Evolutionary conservation across 2,329 filamentous ascomycete genomes (phyloP), one percentile per base, ranked within the genome.

Genomic region (Mariannaea sp.): DNA sequence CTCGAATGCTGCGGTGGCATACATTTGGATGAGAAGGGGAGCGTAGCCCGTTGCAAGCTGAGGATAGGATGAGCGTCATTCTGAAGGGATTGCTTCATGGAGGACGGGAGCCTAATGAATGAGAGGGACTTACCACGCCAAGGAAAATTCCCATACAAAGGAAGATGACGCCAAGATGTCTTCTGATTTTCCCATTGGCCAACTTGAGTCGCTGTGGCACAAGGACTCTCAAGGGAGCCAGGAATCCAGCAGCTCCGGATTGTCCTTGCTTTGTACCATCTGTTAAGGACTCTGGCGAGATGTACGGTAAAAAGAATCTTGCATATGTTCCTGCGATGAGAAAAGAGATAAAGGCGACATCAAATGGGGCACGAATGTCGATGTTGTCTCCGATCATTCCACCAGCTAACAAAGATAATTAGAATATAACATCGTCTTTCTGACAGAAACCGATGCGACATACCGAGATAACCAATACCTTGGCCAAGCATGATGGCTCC

Each of bases 401-500:
- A 5, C 87, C 87, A 1, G 80, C 77, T 80, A 29, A 10, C 2
- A 0, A 13, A 9, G 4, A 1, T 1, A n/a, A 19, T 61, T 9
- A 65, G 46, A 22, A 61, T 7, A 66, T 48, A 5, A 13, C 1
- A 5, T 3, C 9, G 19, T 2, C 2, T 5, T 16, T 5, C 5
- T 14, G 8, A 22, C 4, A 9, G 7, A 14, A 12, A 10, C 16
- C 13, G 24, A 22, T 4, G 30, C 9, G 13, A 6, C 47, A 52
- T 67, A 81, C 79, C 66, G 1, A 89, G 71, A 48, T 83, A 88
- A 0, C 85, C 87, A 7, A 85, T 73, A 0, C 84, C 83, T 3
- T 82, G 81, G 0, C 87, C 87, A 2, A 90, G 75, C 79, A 89
- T 87, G 50, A 87, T 81, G 48, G 77, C 80, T 0, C 87, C 87